Evolutionary conservation across 176 grass and related monocot species (phyloP), one percentile per base, ranked within the genome.

Genomic region (Avena insularis): DNA sequence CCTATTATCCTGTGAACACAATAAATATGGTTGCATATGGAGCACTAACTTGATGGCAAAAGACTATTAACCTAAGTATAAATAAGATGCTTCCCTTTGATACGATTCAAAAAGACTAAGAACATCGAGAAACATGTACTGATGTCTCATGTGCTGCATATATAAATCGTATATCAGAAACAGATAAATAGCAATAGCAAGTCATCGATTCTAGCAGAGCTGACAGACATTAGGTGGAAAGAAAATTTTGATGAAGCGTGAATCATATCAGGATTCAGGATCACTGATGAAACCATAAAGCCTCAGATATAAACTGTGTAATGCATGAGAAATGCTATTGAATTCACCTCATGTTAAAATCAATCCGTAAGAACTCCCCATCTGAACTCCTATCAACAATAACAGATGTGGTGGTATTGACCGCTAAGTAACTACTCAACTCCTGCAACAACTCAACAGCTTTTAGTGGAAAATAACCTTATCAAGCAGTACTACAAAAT

Each of bases 321-420:
- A 71, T 53, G 38, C 21, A 53, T 77, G 12, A 13, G 5, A 79
- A 17, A 77, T 82, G 82, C 9, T 23, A 47, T 57, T 65, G 64
- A 71, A 49, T 86, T 78, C 88, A 96, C 94, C 97, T 99, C 61
- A 96, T 83, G 73, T 99, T 96, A 91, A 99, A 99, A 86, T 94
- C 94, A 85, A 99, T 96, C 31, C 94, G 90, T 90, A 99, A 87
- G 75, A 99, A 99, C 59, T 99, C 97, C 17, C 73, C 88, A 90
- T 99, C 94, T 85, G 87, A 88, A 91, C 97, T 99, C 91, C 88
- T 93, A 87, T 99, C 97, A 90, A 99, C 97, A 71, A 99, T 86
- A 74, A 99, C 85, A 83, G 92, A 92, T 86, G 97, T 99, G 15
- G 85, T 87, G 74, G 97, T 94, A 66, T 83, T 99, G 66, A 99